These are phyloP conservation scores for Lyophyllum decastes DNA, from an alignment of 768 basidiomycete species.

Conservation along the genomic window DNA sequence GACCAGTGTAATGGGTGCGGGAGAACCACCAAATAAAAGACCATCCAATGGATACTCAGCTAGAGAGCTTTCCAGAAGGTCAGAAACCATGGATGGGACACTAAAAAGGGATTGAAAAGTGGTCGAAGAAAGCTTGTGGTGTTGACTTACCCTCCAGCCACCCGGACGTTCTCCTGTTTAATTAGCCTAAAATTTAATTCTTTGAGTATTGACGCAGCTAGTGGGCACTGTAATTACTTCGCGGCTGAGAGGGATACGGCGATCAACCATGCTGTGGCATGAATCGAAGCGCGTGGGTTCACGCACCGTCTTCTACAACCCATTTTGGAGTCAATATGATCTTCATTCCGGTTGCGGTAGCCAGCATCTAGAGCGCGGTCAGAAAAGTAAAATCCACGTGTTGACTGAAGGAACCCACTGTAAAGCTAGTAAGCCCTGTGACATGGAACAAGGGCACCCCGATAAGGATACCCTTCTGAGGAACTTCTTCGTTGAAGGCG, in stretches of 20 bases:
- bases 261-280: conserved; percentile 4
- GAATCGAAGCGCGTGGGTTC: not conserved
- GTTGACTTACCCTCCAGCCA: conserved; percentile 52
- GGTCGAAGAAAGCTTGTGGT: not conserved
- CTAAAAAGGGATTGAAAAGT: conserved; percentile 25
- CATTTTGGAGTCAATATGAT: conserved; percentile 59
- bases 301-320: conserved; percentile 54
- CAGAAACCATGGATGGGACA: conserved; percentile 66
- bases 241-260: conserved; percentile 23
- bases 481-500: conserved; percentile 34
- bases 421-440: conserved; percentile 54
- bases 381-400: not conserved
- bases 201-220: not conserved
- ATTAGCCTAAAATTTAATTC: conserved; percentile 39
- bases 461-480: conserved; percentile 52
- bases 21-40: conserved; percentile 55
- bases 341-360: conserved; percentile 55
- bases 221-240: conserved; percentile 19
- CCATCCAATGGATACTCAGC: conserved; percentile 47
- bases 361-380: conserved; percentile 44
- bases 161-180: conserved; percentile 49
- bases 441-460: conserved; percentile 74
- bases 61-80: conserved; percentile 54
- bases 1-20: conserved; percentile 49
- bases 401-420: conserved; percentile 27